Evolutionary conservation across 805 yeast species (phyloP), one percentile per base, ranked within the genome.

Genomic region (Tetrapisispora fleetii): DNA sequence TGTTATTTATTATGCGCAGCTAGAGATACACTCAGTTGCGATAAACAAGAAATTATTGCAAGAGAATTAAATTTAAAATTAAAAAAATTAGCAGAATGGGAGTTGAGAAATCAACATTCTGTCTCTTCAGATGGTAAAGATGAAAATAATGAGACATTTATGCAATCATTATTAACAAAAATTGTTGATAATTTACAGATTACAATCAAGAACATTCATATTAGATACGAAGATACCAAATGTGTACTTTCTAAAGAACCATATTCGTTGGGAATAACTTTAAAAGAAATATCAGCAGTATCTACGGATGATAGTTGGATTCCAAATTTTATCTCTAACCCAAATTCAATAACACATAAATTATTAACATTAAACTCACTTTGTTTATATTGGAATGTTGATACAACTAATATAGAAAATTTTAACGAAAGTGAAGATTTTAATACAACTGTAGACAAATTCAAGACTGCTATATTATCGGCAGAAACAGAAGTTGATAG

Each of bases 161-260:
- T 95, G 13, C 96, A 89, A 57, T 80, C 88, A 40, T 72, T 93
- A 50, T 75, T 89, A 7, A 85, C 96, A 1, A 95, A 95, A 63
- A 83, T 93, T 54, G 83, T 91, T 22, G 98, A 93, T 65, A 93
- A 93, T 61, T 69, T 95, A 47, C 99, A 93, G 64, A 77, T 93
- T 13, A 85, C 95, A 2, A 86, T 93, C 54, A 86, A 82, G 57
- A 88, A 87, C 60, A 93, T 93, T 53, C 99, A 93, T 64, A 65
- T 93, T 19, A 75, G 99, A 49, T 93, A 90, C 59, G 99, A 95
- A 59, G 99, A 93, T 67, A 75, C 73, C 50, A 70, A 76, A 7
- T 71, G 77, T 39, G 75, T 79, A 4, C 81, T 87, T 54, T 81
- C 95, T 0, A 83, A 81, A 49, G 60, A 63, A 30, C 95, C 96